Percentiles rank a stretch among this genome's conserved stretches.
Evolutionary conservation across 352 stramenopile genomes (phyloP).

Genomic region (Phytophthora pini): DNA sequence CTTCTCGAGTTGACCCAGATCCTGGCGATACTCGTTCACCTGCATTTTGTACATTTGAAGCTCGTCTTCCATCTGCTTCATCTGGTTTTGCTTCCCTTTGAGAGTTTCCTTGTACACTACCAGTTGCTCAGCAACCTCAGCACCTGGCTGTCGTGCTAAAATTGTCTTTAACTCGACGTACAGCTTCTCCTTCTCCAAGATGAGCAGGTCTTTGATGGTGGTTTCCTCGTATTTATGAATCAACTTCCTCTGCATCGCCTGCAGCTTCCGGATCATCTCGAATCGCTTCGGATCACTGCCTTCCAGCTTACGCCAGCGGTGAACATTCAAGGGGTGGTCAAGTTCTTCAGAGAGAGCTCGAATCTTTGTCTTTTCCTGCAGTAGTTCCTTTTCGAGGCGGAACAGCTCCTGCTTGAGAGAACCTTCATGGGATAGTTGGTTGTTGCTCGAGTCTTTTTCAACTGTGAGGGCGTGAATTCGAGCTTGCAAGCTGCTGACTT

Average conservation of each 20-base stretch:
- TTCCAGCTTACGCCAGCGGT: conserved; percentile 92
- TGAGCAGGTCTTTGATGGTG: conserved; percentile 71
- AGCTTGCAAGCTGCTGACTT: conserved; percentile 58
- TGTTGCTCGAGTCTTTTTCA: conserved; percentile 68
- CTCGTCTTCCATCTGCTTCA: conserved; percentile 90
- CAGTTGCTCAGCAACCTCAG: conserved; percentile 90
- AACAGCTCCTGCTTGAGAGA: conserved; percentile 69
- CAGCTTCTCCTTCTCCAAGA: conserved; percentile 91
- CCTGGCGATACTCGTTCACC: conserved; percentile 80
- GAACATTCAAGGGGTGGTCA: conserved; percentile 92
- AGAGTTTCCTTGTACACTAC: conserved; percentile 88
- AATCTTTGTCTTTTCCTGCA: conserved; percentile 90
- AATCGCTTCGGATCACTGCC: conserved; percentile 88
- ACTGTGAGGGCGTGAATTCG: conserved; percentile 64
- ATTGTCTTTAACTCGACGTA: conserved; percentile 94
- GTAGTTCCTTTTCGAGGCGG: conserved; percentile 73
- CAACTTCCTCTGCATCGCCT: conserved; percentile 84
- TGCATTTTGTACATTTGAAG: conserved; percentile 94
- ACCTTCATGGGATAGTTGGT: conserved; percentile 66
- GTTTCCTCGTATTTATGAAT: conserved; percentile 86
- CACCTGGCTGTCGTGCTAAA: conserved; percentile 84
- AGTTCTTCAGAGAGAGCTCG: conserved; percentile 90
- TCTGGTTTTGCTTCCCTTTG: conserved; percentile 84
- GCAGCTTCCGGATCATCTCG: conserved; percentile 90
- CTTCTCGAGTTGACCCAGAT: conserved; percentile 65